Conservation (phyloP, 2,329 filamentous ascomycete genomes). For the Diaporthe sp. region DNA sequence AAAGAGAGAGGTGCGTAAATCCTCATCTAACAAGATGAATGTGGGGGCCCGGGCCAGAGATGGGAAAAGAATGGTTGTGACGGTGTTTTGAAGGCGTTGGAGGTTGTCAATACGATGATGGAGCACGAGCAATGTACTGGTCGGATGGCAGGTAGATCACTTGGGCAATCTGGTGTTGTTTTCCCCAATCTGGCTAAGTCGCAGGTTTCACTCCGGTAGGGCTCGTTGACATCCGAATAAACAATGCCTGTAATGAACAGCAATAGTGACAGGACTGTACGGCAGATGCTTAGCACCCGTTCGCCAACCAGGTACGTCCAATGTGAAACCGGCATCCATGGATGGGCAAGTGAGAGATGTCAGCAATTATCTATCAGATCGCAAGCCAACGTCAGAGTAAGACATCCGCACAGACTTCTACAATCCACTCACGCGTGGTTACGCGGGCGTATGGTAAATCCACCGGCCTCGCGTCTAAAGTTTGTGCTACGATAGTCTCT, state of each 20-base stretch:
- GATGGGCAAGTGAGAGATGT: neutral
- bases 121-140: neutral
- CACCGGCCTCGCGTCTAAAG: neutral
- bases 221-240: neutral
- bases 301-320: neutral
- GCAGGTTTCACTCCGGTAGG: conserved; percentile 1
- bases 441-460: neutral
- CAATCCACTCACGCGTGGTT: no score
- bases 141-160: neutral
- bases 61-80: neutral
- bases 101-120: neutral
- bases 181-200: neutral
- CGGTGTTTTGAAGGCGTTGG: conserved; percentile 1
- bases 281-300: neutral
- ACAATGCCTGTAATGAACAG: neutral
- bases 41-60: neutral
- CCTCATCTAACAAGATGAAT: neutral
- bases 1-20: conserved; percentile 12
- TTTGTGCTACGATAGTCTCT: conserved; percentile 3
- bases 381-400: neutral
- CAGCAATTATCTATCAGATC: neutral
- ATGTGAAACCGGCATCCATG: neutral
- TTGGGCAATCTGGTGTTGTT: neutral
- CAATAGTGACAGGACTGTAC: neutral
- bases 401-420: neutral